Base-by-base conservation (phyloP, 2,329 filamentous ascomycete genomes). In the Colletotrichum graminicola region DNA sequence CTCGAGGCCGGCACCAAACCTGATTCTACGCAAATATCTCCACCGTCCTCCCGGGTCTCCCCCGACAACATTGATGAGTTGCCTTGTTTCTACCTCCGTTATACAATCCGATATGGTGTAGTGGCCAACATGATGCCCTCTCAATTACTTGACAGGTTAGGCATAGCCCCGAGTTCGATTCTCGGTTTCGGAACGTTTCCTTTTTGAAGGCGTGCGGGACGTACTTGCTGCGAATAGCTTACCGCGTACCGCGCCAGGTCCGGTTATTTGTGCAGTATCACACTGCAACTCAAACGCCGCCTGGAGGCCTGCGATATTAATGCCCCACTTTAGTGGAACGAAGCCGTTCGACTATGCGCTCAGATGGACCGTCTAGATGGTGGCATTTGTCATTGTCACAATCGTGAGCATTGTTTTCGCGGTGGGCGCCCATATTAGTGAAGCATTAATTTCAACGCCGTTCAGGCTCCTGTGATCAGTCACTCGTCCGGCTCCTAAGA, bases 81-180 rank as follows among this genome's bases (percentile, higher is more conserved):
- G 1, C 52, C 8, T 1, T 5, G 1, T 0, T 1, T 5, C 1
- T 0, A 2, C 8, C 1, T 6, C 1, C 4, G 23, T 1, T 4
- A 47, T 16, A 14, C 21, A 32, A 57, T 70, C 67, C 67, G 67
- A 71, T 67, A 67, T 67, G 64, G 67, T 67, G 67, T 67, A 71
- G 67, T 71, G 64, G 64, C 67, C 57, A 71, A 71, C 67, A 71
- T 71, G 64, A 71, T 71, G 67, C 67, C 67, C 67, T 71, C 64
- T 67, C 67, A 71, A 41, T 16, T 18, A 10, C 1, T 23, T 12
- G 67, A 51, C 51, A 67, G 64, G 64, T 59, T 54, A 67, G 67
- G 64, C 64, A 71, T 67, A 71, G 56, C 67, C 67, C 67, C 67
- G 67, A 71, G 67, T 67, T 71, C 67, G 56, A 52, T 52, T 52